Evolutionary conservation across 2,329 filamentous ascomycete species (phyloP).

Genomic region (Hymenoscyphus fraxineus): DNA sequence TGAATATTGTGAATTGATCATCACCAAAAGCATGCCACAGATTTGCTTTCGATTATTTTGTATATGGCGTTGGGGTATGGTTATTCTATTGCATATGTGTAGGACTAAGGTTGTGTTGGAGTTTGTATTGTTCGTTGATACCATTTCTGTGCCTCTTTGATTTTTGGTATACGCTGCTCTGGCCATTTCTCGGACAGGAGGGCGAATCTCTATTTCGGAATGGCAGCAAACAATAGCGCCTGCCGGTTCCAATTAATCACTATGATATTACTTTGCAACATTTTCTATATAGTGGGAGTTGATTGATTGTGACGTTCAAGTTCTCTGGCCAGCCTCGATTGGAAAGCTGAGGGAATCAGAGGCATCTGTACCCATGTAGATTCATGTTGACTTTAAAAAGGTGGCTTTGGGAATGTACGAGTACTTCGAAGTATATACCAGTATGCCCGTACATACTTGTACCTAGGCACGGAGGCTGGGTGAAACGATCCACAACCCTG

Average conservation of each 20-base stretch:
- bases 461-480: neutral
- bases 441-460: too few relatives aligned
- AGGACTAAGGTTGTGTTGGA: neutral
- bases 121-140: constrained; percentile 12
- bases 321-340: neutral
- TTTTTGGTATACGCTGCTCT: neutral
- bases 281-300: neutral
- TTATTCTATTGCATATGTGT: neutral
- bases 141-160: constrained; percentile 7
- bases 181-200: neutral
- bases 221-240: neutral
- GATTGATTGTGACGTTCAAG: neutral
- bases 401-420: too few relatives aligned
- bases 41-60: too few relatives aligned
- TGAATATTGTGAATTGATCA: constrained; percentile 22
- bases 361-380: too few relatives aligned
- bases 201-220: neutral
- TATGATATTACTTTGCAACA: neutral
- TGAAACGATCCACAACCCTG: neutral
- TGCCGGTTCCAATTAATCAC: neutral
- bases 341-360: too few relatives aligned
- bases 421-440: too few relatives aligned
- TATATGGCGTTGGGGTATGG: neutral
- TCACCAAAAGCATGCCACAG: neutral
- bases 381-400: too few relatives aligned